Evolutionary conservation across 768 basidiomycete genomes (phyloP), one percentile per base, ranked within the genome.

Genomic region (Hygrocybe coccinea): DNA sequence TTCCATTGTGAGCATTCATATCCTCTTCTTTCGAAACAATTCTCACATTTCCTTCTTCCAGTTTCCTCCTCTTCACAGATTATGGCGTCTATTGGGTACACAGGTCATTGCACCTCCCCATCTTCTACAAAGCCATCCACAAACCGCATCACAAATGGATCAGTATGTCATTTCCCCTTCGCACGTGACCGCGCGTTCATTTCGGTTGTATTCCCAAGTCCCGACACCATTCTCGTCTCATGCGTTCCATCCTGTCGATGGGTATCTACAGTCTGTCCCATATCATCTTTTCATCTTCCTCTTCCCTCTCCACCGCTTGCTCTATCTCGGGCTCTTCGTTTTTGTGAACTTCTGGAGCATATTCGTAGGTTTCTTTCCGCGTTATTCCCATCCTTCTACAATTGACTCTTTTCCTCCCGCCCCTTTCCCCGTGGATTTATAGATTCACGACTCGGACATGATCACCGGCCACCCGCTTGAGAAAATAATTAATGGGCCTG

Each of bases 401-500:
- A 17, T 50, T 50, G 36, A 52, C 37, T 21, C 56, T 29, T 17
- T 9, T 25, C 35, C 7, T 24, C 65, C 12, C 52, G 15, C 17
- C 41, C 22, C 2, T 4, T 8, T 8, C 29, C 8, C 29, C 29
- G 29, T 8, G 29, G 29, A 29, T 8, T 29, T 29, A 8, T 34
- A 93, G 91, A 99, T 99, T 62, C 95, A 99, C 67, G 97, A 99
- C 71, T 95, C 92, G 3, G 97, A 98, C 75, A 98, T 99, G 95
- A 84, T 98, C 65, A 91, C 91, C 25, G 95, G 89, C 2, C 87
- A 91, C 67, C 75, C 85, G 3, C 79, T 97, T 4, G 95, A 97
- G 73, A 85, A 79, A 56, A 72, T 89, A 67, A 94, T 99, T 73
- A 99, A 98, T 71, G 94, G 93, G n/a, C 95, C 97, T 2, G 92